phyloP scores from a whole-genome alignment of 2,329 filamentous ascomycete species.

The Metarhizium humberi region DNA sequence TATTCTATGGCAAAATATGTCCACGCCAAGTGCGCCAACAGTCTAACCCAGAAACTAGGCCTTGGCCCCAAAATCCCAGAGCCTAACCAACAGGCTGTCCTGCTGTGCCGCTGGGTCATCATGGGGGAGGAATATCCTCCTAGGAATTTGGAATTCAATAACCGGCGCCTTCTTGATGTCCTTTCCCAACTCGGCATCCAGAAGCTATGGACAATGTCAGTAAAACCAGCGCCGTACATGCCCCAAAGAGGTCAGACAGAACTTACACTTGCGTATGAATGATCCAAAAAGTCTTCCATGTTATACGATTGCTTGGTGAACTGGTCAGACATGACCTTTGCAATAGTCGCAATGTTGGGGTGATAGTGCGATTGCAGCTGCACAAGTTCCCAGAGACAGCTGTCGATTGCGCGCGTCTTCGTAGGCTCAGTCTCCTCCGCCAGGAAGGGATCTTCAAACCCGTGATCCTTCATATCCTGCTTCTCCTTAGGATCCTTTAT shows the following conservation, averaged over 20 bases:
- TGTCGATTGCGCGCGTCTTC: conserved; percentile 80
- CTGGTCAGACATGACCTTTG: conserved; percentile 89
- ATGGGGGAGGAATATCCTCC: conserved; percentile 59
- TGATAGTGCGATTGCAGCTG: conserved; percentile 90
- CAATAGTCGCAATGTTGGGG: conserved; percentile 88
- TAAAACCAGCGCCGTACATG: background rate
- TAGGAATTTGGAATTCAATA: conserved; percentile 90
- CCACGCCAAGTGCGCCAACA: background rate
- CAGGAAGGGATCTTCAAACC: conserved; percentile 65
- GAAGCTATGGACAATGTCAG: conserved; percentile 41
- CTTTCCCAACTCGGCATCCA: conserved; percentile 77
- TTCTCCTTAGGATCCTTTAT: conserved; percentile 48
- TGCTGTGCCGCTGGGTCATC: conserved; percentile 36
- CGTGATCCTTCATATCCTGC: conserved; percentile 49
- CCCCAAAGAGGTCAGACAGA: background rate
- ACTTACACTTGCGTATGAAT: conserved; percentile 68
- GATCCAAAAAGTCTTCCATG: conserved; percentile 94
- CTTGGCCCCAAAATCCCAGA: conserved; percentile 46
- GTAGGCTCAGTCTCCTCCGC: conserved; percentile 71
- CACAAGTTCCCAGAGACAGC: conserved; percentile 89
- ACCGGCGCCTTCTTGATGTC: conserved; percentile 79
- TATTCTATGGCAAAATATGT: background rate
- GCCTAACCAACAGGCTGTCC: conserved; percentile 47
- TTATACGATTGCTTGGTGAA: conserved; percentile 95
- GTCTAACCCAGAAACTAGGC: background rate